Percentiles rank a stretch among this genome's conserved stretches.
Evolutionary conservation across 768 basidiomycete genomes (phyloP).

Genomic region (Tubosaeta sp.): DNA sequence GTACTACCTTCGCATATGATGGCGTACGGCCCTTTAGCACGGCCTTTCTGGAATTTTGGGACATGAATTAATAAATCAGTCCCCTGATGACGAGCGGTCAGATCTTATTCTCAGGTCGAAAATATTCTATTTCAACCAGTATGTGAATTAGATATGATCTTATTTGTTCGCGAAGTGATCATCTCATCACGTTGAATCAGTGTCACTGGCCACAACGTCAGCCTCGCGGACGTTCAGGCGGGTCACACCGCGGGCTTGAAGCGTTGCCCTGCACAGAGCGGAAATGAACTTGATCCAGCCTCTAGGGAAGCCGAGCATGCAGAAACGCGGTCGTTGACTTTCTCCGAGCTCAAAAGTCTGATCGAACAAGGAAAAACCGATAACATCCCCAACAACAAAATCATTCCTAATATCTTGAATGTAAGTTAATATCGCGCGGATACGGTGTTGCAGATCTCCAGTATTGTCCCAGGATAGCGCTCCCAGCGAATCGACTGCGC

Average conservation of each 20-base stretch:
- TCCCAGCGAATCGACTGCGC: constrained; percentile 53
- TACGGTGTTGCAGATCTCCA: neutral
- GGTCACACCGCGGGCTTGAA: constrained; percentile 10
- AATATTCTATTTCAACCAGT: constrained; percentile 75
- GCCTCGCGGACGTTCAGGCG: constrained; percentile 25
- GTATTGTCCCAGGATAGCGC: constrained; percentile 40
- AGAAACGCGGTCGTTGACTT: constrained; percentile 50
- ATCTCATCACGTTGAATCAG: constrained; percentile 27
- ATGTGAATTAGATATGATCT: constrained; percentile 10
- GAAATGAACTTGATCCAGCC: constrained; percentile 15
- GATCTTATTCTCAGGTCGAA: constrained; percentile 50
- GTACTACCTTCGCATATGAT: neutral
- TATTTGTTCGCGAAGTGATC: constrained; percentile 25
- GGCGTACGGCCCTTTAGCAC: constrained; percentile 41
- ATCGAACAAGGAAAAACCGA: constrained; percentile 70
- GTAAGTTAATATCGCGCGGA: constrained; percentile 36
- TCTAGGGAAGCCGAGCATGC: constrained; percentile 7
- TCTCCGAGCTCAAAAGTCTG: constrained; percentile 64
- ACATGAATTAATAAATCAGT: constrained; percentile 34
- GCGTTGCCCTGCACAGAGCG: constrained; percentile 11
- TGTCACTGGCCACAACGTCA: constrained; percentile 26
- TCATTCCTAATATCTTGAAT: constrained; percentile 63
- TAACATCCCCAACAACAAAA: constrained; percentile 74
- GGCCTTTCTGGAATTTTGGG: constrained; percentile 57
- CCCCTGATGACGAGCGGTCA: constrained; percentile 37